A percentile compares a stretch with the other conserved stretches of the same genome.
These are phyloP conservation scores for Avena eriantha DNA, from an alignment of 176 grass and related monocot species.

Conservation along the genomic window DNA sequence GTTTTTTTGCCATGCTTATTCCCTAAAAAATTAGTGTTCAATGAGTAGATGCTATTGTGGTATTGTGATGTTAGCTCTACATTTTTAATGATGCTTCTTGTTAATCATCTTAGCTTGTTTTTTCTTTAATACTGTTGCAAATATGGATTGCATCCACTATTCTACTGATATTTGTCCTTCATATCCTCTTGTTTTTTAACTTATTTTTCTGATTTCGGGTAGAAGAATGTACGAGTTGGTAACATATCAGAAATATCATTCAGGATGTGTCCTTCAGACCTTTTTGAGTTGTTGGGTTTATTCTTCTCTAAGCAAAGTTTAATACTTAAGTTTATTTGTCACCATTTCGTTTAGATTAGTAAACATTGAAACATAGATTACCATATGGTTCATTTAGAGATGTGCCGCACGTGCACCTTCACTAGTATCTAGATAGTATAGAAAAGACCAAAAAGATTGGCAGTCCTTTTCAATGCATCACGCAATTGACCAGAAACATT, in stretches of 20 bases:
- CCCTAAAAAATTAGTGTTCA: neutral
- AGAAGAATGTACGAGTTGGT: too few relatives aligned
- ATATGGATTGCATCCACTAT: neutral
- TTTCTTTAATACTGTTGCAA: neutral
- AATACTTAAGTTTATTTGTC: too few relatives aligned
- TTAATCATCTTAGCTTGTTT: neutral
- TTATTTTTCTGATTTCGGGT: too few relatives aligned
- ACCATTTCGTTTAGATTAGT: too few relatives aligned
- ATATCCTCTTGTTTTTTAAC: neutral
- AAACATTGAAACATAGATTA: too few relatives aligned
- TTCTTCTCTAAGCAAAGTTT: too few relatives aligned
- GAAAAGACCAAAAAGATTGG: neutral
- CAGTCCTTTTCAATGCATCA: neutral
- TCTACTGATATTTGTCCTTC: neutral
- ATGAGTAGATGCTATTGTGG: neutral
- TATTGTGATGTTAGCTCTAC: neutral
- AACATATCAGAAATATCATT: too few relatives aligned
- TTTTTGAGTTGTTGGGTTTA: too few relatives aligned
- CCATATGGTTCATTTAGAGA: too few relatives aligned
- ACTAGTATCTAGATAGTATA: neutral
- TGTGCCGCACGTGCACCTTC: too few relatives aligned
- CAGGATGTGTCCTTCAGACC: too few relatives aligned
- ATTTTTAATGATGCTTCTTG: neutral
- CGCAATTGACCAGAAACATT: neutral
- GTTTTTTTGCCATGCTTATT: conserved; percentile 19